Base-by-base conservation (phyloP, 2,329 filamentous ascomycete species). In the Allantophomopsis lycopodina region DNA sequence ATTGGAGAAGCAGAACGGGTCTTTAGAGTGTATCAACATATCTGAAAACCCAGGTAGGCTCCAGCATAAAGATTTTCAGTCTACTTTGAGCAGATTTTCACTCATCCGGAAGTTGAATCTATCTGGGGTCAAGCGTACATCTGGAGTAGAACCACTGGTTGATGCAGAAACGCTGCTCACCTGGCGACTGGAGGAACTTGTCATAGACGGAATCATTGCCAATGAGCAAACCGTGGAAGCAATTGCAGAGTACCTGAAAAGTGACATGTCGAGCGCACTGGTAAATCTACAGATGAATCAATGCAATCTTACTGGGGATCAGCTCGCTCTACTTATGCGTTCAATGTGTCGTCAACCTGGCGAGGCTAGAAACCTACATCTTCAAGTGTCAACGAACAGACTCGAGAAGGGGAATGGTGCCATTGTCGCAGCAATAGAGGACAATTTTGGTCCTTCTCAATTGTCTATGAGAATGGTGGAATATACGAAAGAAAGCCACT, bases 391-490 rank as follows among this genome's bases (percentile, higher is more conserved):
- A 50, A 74, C 53, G 36, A 71, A 68, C 36, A 51, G 53, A n/a
- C 50, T 75, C 15, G 65, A 67, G 40, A 63, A 66, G 42, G 63
- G 68, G 32, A 60, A 73, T 28, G 61, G 64, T 38, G 61, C 67
- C 32, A 60, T 76, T 33, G 64, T 68, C 7, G 62, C 62, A 37
- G 69, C 70, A 2, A 71, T 76, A 36, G 55, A 63, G 16, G 57
- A 57, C 37, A 65, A 66, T 21, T 59, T 68, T 35, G 73, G 76
- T 0, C 79, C 79, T 2, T 67, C 75, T 2, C 72, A 73, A 46
- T 55, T 84, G 20, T 78, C 74, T 4, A 75, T 84, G 60, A 66
- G 73, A 30, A 73, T 80, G 58, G 71, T 83, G 30, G 79, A 83
- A 51, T 84, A 55, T 35, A 46, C 48, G 7, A 56, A 55, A 36